Evolutionary conservation across 2,329 filamentous ascomycete species (phyloP), one percentile per base, ranked within the genome.

Genomic region (Monilinia fructigena): DNA sequence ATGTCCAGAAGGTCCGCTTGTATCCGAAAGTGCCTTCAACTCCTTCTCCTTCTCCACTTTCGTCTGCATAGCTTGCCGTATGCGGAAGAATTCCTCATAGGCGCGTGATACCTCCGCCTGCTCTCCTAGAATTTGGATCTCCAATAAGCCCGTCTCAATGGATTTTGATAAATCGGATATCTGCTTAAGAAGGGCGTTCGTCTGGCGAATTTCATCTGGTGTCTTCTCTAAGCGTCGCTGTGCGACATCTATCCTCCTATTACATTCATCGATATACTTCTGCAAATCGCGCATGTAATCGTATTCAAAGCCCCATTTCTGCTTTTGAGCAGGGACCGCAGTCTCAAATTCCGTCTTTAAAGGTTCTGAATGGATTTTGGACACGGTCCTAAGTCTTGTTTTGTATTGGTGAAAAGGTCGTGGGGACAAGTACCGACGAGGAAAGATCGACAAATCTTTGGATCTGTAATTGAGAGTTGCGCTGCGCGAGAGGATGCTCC

Each of bases 331-430:
- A 2, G 89, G 82, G 4, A 89, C 81, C 0, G 95, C 86, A 1
- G 81, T 83, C 72, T 96, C 90, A 78, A 95, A 99, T 77, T 99
- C 93, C 58, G 88, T 82, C 79, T 97, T 97, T 71, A 98, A 84
- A 16, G 88, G 87, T 77, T 97, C 93, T 59, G 87, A 91, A 80
- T 99, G 95, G 35, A 94, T 85, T 77, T 95, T 60, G 91, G 86
- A 76, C 95, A 99, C 0, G 88, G 86, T 2, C 95, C 95, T 45
- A 98, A 86, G 77, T 99, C 95, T 83, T 98, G 93, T 82, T 97
- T 98, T 55, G 95, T 99, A 81, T 99, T 99, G 71, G 94, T 99
- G 85, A 99, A 99, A 76, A 99, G 92, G 77, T 99, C 95, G 82
- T 98, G 94, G 0, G 95, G 95, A 78, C 95, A 99, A 67, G 92